Evolutionary conservation across 371 early-diverging fungal species (phyloP).

Genomic region (Mortierella sp.): DNA sequence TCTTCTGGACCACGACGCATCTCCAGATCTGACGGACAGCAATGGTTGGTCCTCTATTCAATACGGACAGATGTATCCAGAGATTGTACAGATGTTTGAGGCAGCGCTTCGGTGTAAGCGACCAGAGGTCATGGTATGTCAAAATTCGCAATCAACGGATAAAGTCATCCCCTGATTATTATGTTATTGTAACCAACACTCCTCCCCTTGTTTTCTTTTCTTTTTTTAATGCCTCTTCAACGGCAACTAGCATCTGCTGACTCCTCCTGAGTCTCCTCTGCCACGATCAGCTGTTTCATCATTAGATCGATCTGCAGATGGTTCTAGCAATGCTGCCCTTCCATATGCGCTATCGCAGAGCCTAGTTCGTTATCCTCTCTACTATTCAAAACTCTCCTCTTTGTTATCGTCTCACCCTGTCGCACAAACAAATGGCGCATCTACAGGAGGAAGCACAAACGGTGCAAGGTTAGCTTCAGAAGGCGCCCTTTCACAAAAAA

Average conservation of each 20-base stretch:
- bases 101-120: slow-evolving; percentile 65
- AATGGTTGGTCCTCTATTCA: slow-evolving; percentile 83
- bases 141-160: not conserved
- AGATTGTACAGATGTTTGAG: slow-evolving; percentile 73
- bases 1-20: slow-evolving; percentile 69
- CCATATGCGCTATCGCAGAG: slow-evolving; percentile 54
- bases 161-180: not conserved
- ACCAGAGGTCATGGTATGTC: slow-evolving; percentile 63
- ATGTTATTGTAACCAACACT: no score
- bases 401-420: slow-evolving; percentile 62
- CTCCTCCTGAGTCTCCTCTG: slow-evolving; percentile 49
- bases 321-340: slow-evolving; percentile 34
- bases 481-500: slow-evolving; percentile 24
- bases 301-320: slow-evolving; percentile 36
- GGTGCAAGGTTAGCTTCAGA: not conserved
- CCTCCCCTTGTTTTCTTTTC: not conserved
- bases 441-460: not conserved
- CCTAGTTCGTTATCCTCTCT: slow-evolving; percentile 61
- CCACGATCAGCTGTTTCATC: slow-evolving; percentile 22
- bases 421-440: slow-evolving; percentile 20
- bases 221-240: not conserved
- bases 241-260: slow-evolving; percentile 31
- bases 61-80: slow-evolving; percentile 72
- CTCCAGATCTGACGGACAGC: slow-evolving; percentile 70
- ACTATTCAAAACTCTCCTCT: slow-evolving; percentile 66